A percentile compares a stretch with the other conserved stretches of the same genome.
Conservation (phyloP, 495 filamentous ascomycete species). For the Lophium mytilinum region DNA sequence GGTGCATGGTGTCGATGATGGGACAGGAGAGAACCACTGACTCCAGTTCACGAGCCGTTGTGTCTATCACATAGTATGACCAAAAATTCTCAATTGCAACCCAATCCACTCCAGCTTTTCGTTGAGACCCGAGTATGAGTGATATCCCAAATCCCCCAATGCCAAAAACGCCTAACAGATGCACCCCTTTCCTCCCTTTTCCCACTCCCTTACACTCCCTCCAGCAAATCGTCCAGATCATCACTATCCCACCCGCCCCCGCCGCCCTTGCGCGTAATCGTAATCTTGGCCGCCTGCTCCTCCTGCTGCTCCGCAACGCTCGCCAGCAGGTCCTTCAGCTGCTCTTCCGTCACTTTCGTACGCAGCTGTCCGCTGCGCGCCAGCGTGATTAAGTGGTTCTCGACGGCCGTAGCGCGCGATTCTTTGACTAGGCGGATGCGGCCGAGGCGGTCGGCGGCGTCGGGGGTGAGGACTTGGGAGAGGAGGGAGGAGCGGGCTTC, state of each 20-base stretch:
- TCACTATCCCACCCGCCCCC: constrained; percentile 84
- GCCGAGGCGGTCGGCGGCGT: constrained; percentile 84
- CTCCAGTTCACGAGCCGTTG: no score
- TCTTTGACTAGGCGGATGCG: constrained; percentile 95
- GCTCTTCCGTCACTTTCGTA: constrained; percentile 80
- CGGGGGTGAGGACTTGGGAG: constrained; percentile 85
- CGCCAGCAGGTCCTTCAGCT: constrained; percentile 82
- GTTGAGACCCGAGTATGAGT: no score
- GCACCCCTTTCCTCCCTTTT: background rate
- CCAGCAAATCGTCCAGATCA: constrained; percentile 57
- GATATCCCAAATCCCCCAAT: background rate
- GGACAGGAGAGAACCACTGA: no score
- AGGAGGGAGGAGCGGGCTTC: constrained; percentile 71
- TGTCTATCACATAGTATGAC: no score
- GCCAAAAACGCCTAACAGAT: background rate
- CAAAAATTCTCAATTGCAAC: no score
- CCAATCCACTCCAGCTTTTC: no score
- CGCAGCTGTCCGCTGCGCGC: constrained; percentile 80
- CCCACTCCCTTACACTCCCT: constrained; percentile 12
- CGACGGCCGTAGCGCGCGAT: constrained; percentile 78
- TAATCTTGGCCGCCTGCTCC: constrained; percentile 66
- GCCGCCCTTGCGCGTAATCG: constrained; percentile 73
- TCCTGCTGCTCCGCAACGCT: constrained; percentile 66
- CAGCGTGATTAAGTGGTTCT: constrained; percentile 87
- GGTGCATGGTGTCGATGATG: no score